phyloP scores from a whole-genome alignment of 1,284 basidiomycete species.

The Puccinia brachypodii region DNA sequence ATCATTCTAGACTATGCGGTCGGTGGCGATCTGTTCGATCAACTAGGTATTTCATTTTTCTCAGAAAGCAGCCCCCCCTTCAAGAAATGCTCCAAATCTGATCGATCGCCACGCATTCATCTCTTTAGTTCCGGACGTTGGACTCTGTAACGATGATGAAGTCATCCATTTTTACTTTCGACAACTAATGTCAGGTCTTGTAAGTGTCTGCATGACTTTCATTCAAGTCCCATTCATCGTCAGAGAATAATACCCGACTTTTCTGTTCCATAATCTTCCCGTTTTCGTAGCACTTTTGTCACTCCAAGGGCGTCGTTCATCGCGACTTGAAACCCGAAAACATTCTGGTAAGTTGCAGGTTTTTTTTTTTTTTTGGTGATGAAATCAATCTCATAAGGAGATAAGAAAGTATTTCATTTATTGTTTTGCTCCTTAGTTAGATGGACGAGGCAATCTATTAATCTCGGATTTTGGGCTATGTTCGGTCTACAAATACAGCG shows the following conservation, averaged over 20 bases:
- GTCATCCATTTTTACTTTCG: conserved; percentile 87
- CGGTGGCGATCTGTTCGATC: conserved; percentile 95
- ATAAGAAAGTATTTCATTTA: not conserved
- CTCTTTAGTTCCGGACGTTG: conserved; percentile 70
- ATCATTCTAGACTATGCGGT: conserved; percentile 89
- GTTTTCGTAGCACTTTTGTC: conserved; percentile 31
- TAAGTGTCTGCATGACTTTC: not conserved
- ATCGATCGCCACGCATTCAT: not conserved
- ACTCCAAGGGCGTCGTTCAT: conserved; percentile 62
- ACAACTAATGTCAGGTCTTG: conserved; percentile 77
- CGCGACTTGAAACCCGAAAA: conserved; percentile 61
- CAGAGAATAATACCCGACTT: too few relatives aligned
- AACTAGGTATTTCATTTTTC: conserved; percentile 67
- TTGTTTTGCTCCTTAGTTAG: conserved; percentile 30
- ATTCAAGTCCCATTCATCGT: not conserved
- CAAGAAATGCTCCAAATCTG: not conserved
- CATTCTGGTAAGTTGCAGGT: conserved; percentile 55
- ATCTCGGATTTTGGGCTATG: conserved; percentile 95
- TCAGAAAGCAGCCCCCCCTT: not conserved
- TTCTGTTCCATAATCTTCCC: too few relatives aligned
- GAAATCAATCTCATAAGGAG: not conserved
- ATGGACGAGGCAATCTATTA: conserved; percentile 64
- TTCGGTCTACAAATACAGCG: conserved; percentile 85
- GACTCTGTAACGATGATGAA: conserved; percentile 70
- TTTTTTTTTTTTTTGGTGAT: not conserved